A percentile compares a stretch with the other conserved stretches of the same genome.
phyloP scores from a whole-genome alignment of 441 rosid genomes.

The Brassica hybrid region DNA sequence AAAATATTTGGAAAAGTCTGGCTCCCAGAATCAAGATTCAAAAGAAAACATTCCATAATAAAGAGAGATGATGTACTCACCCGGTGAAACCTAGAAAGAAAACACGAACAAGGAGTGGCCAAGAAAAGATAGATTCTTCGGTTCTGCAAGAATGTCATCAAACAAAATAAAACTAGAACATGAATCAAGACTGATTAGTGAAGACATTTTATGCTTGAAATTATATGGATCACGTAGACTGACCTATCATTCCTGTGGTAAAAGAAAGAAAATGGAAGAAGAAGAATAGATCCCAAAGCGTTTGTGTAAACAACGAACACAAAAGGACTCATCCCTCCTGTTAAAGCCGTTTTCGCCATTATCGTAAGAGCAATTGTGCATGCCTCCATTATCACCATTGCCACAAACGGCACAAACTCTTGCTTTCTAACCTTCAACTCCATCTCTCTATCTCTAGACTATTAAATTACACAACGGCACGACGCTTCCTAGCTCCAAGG shows the following conservation, averaged over 20 bases:
- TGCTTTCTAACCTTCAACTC: conserved; percentile 35
- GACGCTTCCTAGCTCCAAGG: conserved; percentile 26
- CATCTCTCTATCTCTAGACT: conserved; percentile 33
- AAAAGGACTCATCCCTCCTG: conserved; percentile 73
- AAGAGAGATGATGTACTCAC: conserved; percentile 45
- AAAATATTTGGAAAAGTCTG: background rate
- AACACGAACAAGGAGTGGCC: conserved; percentile 56
- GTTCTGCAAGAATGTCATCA: conserved; percentile 46
- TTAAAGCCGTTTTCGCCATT: conserved; percentile 65
- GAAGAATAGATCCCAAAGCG: conserved; percentile 60
- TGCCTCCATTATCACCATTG: conserved; percentile 76
- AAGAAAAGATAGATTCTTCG: conserved; percentile 51
- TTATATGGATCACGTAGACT: background rate
- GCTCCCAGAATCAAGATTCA: background rate
- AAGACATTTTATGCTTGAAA: background rate
- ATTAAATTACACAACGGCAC: conserved; percentile 27
- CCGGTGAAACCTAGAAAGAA: conserved; percentile 85
- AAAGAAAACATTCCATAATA: conserved; percentile 1
- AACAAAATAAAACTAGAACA: background rate
- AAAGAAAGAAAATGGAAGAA: conserved; percentile 67
- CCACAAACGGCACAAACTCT: conserved; percentile 52
- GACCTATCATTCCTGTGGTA: conserved; percentile 65
- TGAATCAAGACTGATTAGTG: background rate
- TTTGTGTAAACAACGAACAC: conserved; percentile 77
- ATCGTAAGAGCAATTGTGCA: conserved; percentile 74